Percentiles rank a stretch among this genome's conserved stretches.
Evolutionary conservation across 306 rosid genomes (phyloP).

Genomic region (Cucumis sativus): Cucumber_9930_V3 NC_026660.2:21811001-21811500

Average conservation of each 20-base stretch:
- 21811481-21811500: conserved; percentile 13
- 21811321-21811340: conserved; percentile 94
- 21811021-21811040: background rate
- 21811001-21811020: background rate
- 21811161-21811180: conserved; percentile 35
- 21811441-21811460: conserved; percentile 12
- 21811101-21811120: background rate
- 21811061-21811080: background rate
- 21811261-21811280: conserved; percentile 58
- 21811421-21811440: conserved; percentile 2
- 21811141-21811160: background rate
- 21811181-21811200: conserved; percentile 72
- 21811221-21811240: conserved; percentile 54
- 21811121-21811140: background rate
- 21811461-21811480: conserved; percentile 6
- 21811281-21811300: conserved; percentile 81
- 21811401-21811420: background rate
- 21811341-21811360: conserved; percentile 16
- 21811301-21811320: conserved; percentile 91
- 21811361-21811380: background rate
- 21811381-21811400: too few relatives aligned
- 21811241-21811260: conserved; percentile 65
- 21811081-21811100: background rate
- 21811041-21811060: background rate
- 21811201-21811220: conserved; percentile 83